phyloP scores from a whole-genome alignment of 148 eudicot genomes.

The Chenopodium suecicum region DNA sequence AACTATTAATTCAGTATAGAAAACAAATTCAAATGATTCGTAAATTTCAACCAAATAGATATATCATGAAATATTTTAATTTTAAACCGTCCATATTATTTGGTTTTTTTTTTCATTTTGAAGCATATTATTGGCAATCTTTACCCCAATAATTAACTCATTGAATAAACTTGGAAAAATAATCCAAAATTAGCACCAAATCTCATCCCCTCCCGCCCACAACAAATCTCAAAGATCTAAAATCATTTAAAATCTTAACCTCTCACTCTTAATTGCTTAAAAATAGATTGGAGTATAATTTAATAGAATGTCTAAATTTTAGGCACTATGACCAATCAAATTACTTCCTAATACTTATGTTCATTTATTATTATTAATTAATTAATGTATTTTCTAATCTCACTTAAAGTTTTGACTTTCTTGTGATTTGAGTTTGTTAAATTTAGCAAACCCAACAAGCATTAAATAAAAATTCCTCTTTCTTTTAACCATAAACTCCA shows the following conservation, averaged over 20 bases:
- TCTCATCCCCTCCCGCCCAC: slow-evolving; percentile 5
- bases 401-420: slow-evolving; percentile 12
- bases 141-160: neutral
- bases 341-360: slow-evolving; percentile 2
- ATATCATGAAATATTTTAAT: neutral
- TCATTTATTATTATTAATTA: neutral
- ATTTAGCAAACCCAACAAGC: slow-evolving; percentile 25
- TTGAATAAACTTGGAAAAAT: neutral
- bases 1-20: too few relatives aligned
- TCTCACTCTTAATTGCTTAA: neutral
- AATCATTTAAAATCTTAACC: neutral
- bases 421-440: slow-evolving; percentile 4
- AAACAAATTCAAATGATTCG: neutral
- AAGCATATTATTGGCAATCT: neutral
- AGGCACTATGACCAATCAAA: slow-evolving; percentile 32
- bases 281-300: slow-evolving; percentile 10
- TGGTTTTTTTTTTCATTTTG: too few relatives aligned
- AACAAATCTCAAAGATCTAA: neutral
- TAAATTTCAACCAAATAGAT: neutral
- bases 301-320: slow-evolving; percentile 29
- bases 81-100: neutral
- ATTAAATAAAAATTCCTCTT: slow-evolving; percentile 1
- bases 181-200: slow-evolving; percentile 13
- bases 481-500: neutral
- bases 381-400: neutral